Evolutionary conservation across 345 rosid genomes (phyloP), one percentile per base, ranked within the genome.

Genomic region (Acer saccharum): DNA sequence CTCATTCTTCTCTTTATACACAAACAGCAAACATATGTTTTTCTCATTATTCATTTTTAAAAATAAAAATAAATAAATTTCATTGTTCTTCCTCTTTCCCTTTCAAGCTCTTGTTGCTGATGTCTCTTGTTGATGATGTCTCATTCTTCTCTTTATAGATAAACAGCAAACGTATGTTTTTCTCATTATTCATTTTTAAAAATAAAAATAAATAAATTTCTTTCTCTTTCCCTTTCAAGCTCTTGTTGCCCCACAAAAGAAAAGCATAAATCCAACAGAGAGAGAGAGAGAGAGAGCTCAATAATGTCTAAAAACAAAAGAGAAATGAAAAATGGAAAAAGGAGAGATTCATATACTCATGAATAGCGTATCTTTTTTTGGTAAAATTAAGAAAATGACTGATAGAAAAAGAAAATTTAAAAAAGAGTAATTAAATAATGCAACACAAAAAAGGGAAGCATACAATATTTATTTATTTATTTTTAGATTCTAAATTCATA

Each of bases 1-100:
- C 55, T 43, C 62, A n/a, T 63, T 74, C 75, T 63, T 74, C 72
- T 54, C 78, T 79, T 77, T 82, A 81, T 27, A 25, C 39, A 23
- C 32, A 0, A 69, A 23, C 76, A 79, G 77, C 80, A 66, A 64
- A 7, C 11, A 32, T 13, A 13, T 66, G 7, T 7, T 2, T 16
- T 3, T 21, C 55, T 18, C 58, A 57, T 60, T 68, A n/a, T 17
- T 66, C 67, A 50, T 35, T 41, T 21, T 11, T 41, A 0, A 35
- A 32, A 35, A 35, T 35, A 35, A 35, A 35, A 35, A 35, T 35
- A 35, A 35, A 35, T 35, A 35, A 35, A 35, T 23, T n/a, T n/a
- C n/a, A n/a, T n/a, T n/a, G n/a, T 14, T 13, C 1, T 16, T 20
- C 27, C 4, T 39, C 46, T 29, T 29, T 29, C 32, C 32, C 3